Evolutionary conservation across 345 rosid species (phyloP).

Genomic region (Murraya koenigii): DNA sequence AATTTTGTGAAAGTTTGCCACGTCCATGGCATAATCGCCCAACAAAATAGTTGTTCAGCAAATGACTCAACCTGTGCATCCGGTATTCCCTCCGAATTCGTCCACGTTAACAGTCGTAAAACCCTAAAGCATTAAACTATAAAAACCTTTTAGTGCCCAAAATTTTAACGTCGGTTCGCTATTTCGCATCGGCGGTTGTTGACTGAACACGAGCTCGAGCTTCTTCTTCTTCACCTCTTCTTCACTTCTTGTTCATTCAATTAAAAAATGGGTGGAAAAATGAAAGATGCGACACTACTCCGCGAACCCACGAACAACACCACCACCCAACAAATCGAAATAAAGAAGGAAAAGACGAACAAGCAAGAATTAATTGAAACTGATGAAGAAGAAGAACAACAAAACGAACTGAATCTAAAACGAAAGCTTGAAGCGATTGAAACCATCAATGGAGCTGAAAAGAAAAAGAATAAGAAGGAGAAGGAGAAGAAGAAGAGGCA

Average conservation of each 20-base stretch:
- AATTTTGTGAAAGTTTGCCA: no score
- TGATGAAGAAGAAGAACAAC: constrained; percentile 21
- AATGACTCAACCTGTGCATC: no score
- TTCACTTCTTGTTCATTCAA: neutral
- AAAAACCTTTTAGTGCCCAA: neutral
- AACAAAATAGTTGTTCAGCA: no score
- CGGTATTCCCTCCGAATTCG: neutral
- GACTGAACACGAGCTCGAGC: neutral
- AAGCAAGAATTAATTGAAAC: constrained; percentile 29
- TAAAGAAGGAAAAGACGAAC: constrained; percentile 32
- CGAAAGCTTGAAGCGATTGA: constrained; percentile 25
- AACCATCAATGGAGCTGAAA: constrained; percentile 14
- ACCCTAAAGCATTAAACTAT: neutral
- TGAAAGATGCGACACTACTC: constrained; percentile 19
- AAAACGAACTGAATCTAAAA: constrained; percentile 26
- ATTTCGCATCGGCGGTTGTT: neutral
- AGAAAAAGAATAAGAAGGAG: constrained; percentile 46
- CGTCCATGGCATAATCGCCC: no score
- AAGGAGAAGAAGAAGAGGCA: constrained; percentile 32
- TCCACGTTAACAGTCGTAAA: neutral
- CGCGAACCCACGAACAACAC: constrained; percentile 16
- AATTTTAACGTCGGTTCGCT: neutral
- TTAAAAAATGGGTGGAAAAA: constrained; percentile 38
- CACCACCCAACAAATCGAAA: neutral
- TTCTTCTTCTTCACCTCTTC: neutral